Evolutionary conservation across 768 basidiomycete genomes (phyloP).

Genomic region (Hortiboletus flavorubellus): DNA sequence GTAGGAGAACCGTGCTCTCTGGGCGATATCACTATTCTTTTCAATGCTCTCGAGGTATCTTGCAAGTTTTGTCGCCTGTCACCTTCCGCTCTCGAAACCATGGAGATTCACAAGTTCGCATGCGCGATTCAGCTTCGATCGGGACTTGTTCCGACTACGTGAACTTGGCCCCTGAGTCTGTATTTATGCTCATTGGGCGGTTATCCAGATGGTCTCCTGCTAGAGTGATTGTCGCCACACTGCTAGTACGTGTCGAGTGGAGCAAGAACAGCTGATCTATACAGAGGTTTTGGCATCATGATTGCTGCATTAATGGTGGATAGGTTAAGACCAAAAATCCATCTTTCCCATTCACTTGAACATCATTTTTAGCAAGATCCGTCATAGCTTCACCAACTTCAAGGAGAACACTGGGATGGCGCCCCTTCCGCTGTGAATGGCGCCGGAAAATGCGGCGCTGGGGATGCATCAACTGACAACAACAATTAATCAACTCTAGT

Average conservation of each 20-base stretch:
- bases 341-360: not conserved
- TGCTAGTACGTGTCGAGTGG: no score
- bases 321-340: not conserved
- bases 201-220: not conserved
- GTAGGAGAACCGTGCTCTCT: no score
- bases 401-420: not conserved
- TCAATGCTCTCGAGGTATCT: not conserved
- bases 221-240: no score
- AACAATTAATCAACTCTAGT: not conserved
- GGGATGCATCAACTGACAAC: not conserved
- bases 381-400: not conserved
- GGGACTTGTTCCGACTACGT: not conserved
- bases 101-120: not conserved
- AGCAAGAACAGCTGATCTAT: not conserved
- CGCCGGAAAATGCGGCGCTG: no score
- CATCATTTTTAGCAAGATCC: constrained; percentile 5
- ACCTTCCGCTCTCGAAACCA: not conserved
- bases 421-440: not conserved
- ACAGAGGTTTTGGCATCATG: no score
- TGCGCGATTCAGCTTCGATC: not conserved
- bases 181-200: not conserved
- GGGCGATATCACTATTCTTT: no score
- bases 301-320: not conserved
- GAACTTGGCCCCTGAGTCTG: no score
- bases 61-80: not conserved